Percentiles rank a stretch among this genome's conserved stretches.
Evolutionary conservation across 2,329 filamentous ascomycete species (phyloP).

Genomic region (Fusarium pseudograminearum): DNA sequence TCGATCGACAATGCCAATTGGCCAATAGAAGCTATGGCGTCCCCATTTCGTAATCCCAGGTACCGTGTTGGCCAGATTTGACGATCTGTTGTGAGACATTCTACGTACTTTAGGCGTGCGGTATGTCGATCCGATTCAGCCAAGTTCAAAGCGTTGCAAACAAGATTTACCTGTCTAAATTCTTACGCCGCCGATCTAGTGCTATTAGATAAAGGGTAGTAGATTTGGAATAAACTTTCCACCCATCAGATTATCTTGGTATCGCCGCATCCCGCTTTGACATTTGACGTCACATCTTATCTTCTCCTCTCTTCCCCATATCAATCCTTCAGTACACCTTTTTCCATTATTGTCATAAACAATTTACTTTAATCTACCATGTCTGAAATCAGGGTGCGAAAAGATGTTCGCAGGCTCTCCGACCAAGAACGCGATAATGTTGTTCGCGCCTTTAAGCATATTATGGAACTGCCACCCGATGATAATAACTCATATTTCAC

Average conservation of each 20-base stretch:
- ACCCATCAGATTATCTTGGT: background rate
- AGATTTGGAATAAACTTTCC: background rate
- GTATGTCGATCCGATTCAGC: background rate
- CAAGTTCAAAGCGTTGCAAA: background rate
- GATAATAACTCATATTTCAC: background rate
- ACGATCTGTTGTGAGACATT: background rate
- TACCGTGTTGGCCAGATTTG: background rate
- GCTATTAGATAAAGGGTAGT: background rate
- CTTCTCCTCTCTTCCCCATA: background rate
- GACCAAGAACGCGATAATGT: background rate
- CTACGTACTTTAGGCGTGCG: background rate
- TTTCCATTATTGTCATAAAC: accelerated
- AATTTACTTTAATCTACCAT: background rate
- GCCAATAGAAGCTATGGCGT: background rate
- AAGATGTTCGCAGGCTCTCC: background rate
- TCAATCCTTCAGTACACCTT: accelerated
- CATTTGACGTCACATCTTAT: background rate
- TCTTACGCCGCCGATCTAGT: background rate
- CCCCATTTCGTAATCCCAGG: background rate
- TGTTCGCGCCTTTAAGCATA: background rate
- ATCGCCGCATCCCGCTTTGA: background rate
- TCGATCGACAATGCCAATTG: background rate
- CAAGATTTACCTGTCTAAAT: background rate
- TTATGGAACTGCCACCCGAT: background rate
- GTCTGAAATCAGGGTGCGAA: background rate